Evolutionary conservation across 148 eudicot genomes (phyloP).

Genomic region (Amaranthus palmeri): DNA sequence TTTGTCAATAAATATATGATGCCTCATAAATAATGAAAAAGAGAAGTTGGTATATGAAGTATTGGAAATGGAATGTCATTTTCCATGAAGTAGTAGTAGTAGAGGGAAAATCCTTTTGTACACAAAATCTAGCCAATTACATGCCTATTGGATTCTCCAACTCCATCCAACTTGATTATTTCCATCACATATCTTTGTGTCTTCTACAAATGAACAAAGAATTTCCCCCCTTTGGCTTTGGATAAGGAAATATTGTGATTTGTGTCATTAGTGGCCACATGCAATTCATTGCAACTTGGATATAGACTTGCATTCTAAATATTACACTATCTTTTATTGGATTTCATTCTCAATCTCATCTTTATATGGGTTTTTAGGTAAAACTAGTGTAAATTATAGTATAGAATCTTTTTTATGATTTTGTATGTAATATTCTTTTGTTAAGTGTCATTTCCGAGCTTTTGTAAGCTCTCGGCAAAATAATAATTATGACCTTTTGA

Average conservation of each 20-base stretch:
- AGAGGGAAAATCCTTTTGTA: slow-evolving; percentile 4
- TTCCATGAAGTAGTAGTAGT: no score
- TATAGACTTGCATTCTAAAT: slow-evolving; percentile 6
- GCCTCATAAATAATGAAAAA: no score
- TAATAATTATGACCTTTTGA: no score
- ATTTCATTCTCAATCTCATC: slow-evolving; percentile 1
- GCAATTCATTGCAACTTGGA: slow-evolving; percentile 18
- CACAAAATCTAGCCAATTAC: slow-evolving; percentile 9
- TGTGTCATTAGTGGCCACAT: slow-evolving; percentile 12
- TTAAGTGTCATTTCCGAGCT: not conserved
- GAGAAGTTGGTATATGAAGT: no score
- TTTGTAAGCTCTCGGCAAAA: no score
- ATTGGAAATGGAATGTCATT: no score
- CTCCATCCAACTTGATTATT: slow-evolving; percentile 19
- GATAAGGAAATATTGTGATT: slow-evolving; percentile 8
- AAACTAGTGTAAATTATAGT: slow-evolving; percentile 1
- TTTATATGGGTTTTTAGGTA: slow-evolving; percentile 11
- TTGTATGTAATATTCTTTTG: not conserved
- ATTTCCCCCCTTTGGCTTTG: not conserved
- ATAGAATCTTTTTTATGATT: not conserved
- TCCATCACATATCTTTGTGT: slow-evolving; percentile 18
- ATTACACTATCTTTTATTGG: slow-evolving; percentile 6
- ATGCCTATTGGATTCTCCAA: slow-evolving; percentile 19
- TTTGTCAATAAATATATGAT: no score
- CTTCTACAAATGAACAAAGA: slow-evolving; percentile 14